Evolutionary conservation across 2,329 filamentous ascomycete species (phyloP).

Genomic region (Pleomassaria siparia): DNA sequence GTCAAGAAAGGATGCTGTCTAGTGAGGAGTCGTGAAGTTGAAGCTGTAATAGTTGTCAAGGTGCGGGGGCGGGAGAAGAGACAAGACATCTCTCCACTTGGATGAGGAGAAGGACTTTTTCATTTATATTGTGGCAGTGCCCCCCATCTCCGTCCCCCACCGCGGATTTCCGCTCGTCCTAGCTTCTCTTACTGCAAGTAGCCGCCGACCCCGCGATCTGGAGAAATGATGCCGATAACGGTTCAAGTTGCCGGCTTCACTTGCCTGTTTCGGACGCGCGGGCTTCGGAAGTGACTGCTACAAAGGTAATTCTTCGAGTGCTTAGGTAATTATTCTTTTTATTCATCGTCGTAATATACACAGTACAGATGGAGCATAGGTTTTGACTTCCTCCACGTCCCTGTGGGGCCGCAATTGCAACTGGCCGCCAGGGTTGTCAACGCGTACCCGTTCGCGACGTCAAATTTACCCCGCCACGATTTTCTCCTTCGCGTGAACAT

Average conservation of each 20-base stretch:
- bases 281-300: not conserved
- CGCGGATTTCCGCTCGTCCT: not conserved
- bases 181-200: not conserved
- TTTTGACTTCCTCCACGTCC: not conserved
- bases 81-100: constrained; percentile 20
- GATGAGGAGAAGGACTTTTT: constrained; percentile 14
- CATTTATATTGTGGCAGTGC: constrained; percentile 21
- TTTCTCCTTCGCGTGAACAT: too few relatives aligned
- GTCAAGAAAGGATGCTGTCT: constrained; percentile 7
- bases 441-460: not conserved
- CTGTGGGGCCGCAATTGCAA: not conserved
- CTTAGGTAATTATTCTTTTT: not conserved
- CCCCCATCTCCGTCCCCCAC: too few relatives aligned
- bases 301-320: not conserved
- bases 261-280: constrained; percentile 3
- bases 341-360: not conserved
- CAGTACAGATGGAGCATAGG: not conserved
- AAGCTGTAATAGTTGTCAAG: constrained; percentile 15
- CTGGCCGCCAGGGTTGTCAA: not conserved
- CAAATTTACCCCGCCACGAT: not conserved
- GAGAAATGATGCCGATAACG: constrained; percentile 5
- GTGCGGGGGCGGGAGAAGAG: constrained; percentile 22
- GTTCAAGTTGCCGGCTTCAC: constrained; percentile 2
- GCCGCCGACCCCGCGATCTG: constrained; percentile 8
- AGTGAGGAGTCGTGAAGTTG: constrained; percentile 2